phyloP scores from a whole-genome alignment of 805 yeast species.

The Pichia sporocuriosa region DNA sequence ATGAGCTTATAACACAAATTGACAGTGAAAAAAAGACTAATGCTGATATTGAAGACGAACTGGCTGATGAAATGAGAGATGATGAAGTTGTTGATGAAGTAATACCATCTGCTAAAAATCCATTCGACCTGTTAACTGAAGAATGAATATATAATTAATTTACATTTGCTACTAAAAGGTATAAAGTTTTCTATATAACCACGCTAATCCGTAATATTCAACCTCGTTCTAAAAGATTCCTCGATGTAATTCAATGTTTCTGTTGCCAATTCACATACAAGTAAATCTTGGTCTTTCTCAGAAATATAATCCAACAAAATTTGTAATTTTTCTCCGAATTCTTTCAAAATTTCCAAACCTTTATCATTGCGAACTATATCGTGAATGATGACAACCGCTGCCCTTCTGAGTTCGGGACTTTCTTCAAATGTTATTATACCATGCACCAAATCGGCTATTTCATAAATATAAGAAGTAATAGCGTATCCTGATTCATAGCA shows the following conservation, averaged over 20 bases:
- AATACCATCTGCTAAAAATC: constrained; percentile 17
- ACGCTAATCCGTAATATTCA: constrained; percentile 1
- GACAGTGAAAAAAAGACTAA: constrained; percentile 17
- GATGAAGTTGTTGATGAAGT: constrained; percentile 14
- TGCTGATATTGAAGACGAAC: constrained; percentile 14
- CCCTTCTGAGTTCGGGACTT: constrained; percentile 48
- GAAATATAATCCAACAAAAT: constrained; percentile 37
- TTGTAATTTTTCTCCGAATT: constrained; percentile 39
- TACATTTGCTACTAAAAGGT: background rate
- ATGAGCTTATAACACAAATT: constrained; percentile 10
- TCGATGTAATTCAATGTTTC: constrained; percentile 29
- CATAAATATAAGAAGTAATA: constrained; percentile 43
- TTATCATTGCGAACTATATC: constrained; percentile 45
- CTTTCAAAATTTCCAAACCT: constrained; percentile 42
- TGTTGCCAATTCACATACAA: constrained; percentile 54
- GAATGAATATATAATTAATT: constrained; percentile 10
- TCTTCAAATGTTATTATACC: constrained; percentile 65
- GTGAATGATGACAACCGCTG: constrained; percentile 63
- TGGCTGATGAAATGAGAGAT: constrained; percentile 13
- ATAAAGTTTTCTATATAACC: background rate
- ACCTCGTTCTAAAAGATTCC: constrained; percentile 17
- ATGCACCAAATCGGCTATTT: constrained; percentile 66
- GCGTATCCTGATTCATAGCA: constrained; percentile 41
- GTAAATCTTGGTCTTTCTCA: constrained; percentile 46
- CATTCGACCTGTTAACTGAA: constrained; percentile 23